These are phyloP conservation scores for Rubroboletus satanas DNA, from an alignment of 768 basidiomycete genomes.

Conservation along the genomic window DNA sequence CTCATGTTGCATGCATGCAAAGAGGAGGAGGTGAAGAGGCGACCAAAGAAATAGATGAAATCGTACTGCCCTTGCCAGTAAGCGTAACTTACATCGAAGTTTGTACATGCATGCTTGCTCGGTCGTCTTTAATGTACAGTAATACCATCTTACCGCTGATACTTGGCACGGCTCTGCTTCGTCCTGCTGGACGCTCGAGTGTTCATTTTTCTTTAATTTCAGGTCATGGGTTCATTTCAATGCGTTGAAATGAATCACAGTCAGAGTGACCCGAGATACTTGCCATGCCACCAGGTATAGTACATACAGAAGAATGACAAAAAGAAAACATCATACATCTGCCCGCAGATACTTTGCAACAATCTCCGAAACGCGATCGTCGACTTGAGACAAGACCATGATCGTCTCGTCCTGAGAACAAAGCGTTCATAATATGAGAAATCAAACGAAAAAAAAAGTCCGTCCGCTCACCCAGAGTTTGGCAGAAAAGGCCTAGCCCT, in stretches of 20 bases:
- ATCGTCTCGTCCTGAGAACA: conserved; percentile 14
- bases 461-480: conserved; percentile 28
- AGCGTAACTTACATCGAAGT: conserved; percentile 2
- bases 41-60: conserved; percentile 33
- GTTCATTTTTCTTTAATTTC: neutral
- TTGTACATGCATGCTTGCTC: conserved; percentile 2
- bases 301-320: too few relatives aligned
- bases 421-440: too few relatives aligned
- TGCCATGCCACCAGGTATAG: neutral
- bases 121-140: conserved; percentile 13
- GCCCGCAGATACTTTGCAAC: conserved; percentile 7
- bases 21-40: conserved; percentile 82
- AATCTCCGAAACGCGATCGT: conserved; percentile 17
- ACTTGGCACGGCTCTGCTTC: neutral
- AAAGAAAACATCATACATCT: neutral
- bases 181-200: neutral
- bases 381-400: conserved; percentile 10
- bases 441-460: too few relatives aligned
- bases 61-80: neutral
- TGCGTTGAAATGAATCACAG: neutral
- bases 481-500: conserved; percentile 25
- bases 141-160: conserved; percentile 7
- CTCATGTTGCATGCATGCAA: conserved; percentile 82
- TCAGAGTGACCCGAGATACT: too few relatives aligned
- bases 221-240: too few relatives aligned